Conservation (phyloP, 306 rosid genomes). For the Begonia loranthoides region DNA sequence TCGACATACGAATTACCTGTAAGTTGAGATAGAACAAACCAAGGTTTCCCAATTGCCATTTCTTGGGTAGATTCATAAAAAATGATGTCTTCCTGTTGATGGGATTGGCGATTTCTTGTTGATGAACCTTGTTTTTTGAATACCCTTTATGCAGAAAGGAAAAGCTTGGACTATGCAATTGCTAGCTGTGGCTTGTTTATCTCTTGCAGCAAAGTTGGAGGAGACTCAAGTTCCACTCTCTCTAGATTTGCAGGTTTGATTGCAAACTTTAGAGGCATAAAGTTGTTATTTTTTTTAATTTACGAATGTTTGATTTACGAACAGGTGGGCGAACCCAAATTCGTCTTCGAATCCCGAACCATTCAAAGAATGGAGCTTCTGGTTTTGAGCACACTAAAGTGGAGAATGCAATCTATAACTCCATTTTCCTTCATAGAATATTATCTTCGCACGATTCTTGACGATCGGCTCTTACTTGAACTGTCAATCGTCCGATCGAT, state of each 20-base stretch:
- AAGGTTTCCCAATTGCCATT: background rate
- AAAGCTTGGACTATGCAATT: conserved; percentile 91
- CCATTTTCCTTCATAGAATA: conserved; percentile 76
- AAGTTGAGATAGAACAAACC: conserved; percentile 24
- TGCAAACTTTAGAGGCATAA: background rate
- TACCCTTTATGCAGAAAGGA: conserved; percentile 32
- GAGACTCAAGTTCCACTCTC: conserved; percentile 63
- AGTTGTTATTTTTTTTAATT: conserved; percentile 2
- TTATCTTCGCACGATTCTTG: conserved; percentile 55
- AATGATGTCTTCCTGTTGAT: too few species aligned
- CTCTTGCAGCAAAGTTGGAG: conserved; percentile 84
- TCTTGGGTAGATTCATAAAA: background rate
- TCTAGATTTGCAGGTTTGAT: conserved; percentile 70
- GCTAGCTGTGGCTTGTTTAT: conserved; percentile 78
- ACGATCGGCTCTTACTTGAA: conserved; percentile 27
- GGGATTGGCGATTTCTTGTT: too few species aligned
- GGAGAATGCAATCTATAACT: conserved; percentile 92
- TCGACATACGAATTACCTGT: conserved; percentile 77
- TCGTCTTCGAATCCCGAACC: conserved; percentile 77
- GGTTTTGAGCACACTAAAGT: conserved; percentile 64
- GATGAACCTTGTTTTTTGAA: background rate
- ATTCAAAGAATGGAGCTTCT: conserved; percentile 93
- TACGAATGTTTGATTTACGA: conserved; percentile 4
- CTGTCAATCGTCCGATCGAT: conserved; percentile 32
- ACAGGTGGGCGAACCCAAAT: conserved; percentile 73